A percentile compares a stretch with the other conserved stretches of the same genome.
phyloP scores from a whole-genome alignment of 192 early-diverging fungal genomes.

The Backusella parvicylindrica region DNA sequence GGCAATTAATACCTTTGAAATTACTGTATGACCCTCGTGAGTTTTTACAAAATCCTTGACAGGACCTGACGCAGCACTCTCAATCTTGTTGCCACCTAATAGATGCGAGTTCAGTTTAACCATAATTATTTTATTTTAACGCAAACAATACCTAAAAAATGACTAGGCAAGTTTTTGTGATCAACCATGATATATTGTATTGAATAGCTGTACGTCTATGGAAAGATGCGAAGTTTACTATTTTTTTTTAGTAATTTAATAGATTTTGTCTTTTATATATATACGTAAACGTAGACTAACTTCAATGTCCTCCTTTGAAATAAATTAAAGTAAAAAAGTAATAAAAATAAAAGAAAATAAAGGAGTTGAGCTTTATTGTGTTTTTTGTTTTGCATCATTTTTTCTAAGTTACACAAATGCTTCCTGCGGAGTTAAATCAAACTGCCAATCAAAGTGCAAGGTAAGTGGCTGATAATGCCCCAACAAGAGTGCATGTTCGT shows the following conservation, averaged over 20 bases:
- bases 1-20: slow-evolving; percentile 93
- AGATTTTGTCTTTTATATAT: background rate
- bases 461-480: background rate
- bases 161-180: background rate
- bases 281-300: background rate
- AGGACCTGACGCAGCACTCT: slow-evolving; percentile 55
- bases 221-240: background rate
- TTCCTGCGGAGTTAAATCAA: background rate
- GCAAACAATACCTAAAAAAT: slow-evolving; percentile 5
- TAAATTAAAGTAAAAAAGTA: background rate
- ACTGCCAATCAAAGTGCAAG: background rate
- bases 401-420: background rate
- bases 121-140: background rate
- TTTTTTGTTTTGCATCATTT: background rate
- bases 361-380: background rate
- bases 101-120: background rate
- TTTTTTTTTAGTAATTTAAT: background rate
- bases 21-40: slow-evolving; percentile 78
- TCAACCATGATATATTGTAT: slow-evolving; percentile 2
- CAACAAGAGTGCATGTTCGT: background rate
- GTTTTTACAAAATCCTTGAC: slow-evolving; percentile 75
- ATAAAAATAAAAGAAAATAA: background rate
- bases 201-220: background rate
- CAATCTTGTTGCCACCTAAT: slow-evolving; percentile 67
- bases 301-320: background rate